Percentiles rank a stretch among this genome's conserved stretches.
Conservation (phyloP, 1,284 basidiomycete genomes). For the Chondrostereum purpureum region DNA sequence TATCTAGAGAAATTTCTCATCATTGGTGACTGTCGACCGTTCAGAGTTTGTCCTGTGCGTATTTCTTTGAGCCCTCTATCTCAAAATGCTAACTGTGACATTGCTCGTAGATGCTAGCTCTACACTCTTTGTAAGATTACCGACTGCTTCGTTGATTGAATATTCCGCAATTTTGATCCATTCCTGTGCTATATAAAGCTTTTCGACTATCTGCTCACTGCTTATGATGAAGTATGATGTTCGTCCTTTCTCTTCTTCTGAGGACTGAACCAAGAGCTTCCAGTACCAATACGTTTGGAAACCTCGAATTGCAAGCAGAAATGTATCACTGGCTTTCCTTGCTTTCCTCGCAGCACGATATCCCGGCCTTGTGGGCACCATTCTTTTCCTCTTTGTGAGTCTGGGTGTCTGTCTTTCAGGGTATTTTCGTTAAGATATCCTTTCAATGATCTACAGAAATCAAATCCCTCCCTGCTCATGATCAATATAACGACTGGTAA, state of each 20-base stretch:
- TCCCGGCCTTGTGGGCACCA: slow-evolving; percentile 12
- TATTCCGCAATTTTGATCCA: neutral
- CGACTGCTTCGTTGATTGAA: too few relatives aligned
- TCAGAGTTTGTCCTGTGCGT: slow-evolving; percentile 8
- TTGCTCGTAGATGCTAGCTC: neutral
- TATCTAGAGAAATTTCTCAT: too few relatives aligned
- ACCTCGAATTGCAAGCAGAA: slow-evolving; percentile 8
- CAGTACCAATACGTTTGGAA: slow-evolving; percentile 15
- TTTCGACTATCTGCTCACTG: slow-evolving; percentile 16
- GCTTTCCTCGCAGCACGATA: slow-evolving; percentile 16
- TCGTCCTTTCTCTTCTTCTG: neutral
- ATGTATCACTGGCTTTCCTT: slow-evolving; percentile 10
- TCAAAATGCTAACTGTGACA: too few relatives aligned
- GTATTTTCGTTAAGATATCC: neutral
- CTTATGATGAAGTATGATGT: slow-evolving; percentile 13
- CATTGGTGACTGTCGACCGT: too few relatives aligned
- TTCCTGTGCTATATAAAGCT: slow-evolving; percentile 11
- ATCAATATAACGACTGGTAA: slow-evolving; percentile 13
- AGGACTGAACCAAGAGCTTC: neutral
- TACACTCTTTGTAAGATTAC: neutral
- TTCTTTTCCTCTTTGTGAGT: slow-evolving; percentile 12
- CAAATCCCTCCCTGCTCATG: slow-evolving; percentile 1
- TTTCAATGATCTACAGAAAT: neutral
- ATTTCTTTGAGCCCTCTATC: neutral
- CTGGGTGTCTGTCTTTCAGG: neutral